Conservation (phyloP, 331 rosid genomes). For the Malus hybrid region DNA sequence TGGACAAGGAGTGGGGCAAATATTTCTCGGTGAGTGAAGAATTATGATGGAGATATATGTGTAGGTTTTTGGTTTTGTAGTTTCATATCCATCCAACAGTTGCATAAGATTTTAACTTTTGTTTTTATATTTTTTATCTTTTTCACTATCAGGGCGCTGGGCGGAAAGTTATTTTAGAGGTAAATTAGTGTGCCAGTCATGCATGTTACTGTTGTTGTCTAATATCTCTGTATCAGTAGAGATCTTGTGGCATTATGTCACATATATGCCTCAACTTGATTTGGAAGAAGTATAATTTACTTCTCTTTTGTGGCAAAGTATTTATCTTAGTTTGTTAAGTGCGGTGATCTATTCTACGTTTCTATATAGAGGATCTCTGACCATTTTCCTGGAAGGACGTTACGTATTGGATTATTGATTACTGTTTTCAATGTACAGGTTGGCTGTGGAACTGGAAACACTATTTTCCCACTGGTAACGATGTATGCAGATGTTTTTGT, state of each 20-base stretch:
- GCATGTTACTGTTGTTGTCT: neutral
- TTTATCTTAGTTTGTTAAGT: no score
- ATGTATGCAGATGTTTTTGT: slow-evolving; percentile 64
- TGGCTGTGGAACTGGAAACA: slow-evolving; percentile 96
- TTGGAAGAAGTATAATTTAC: no score
- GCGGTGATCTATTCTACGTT: neutral
- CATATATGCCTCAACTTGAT: no score
- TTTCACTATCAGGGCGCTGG: slow-evolving; percentile 46
- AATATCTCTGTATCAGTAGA: neutral
- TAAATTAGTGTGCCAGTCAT: neutral
- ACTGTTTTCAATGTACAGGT: slow-evolving; percentile 38
- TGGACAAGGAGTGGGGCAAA: slow-evolving; percentile 95
- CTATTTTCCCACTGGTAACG: slow-evolving; percentile 73
- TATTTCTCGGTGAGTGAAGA: slow-evolving; percentile 65
- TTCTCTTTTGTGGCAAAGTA: no score
- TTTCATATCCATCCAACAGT: neutral
- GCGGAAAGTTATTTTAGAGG: slow-evolving; percentile 77
- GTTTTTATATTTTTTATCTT: slow-evolving; percentile 10
- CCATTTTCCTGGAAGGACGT: slow-evolving; percentile 9
- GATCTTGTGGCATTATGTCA: no score
- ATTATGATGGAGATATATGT: neutral
- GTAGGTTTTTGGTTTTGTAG: neutral
- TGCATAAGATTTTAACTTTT: neutral
- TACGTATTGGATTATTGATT: neutral
- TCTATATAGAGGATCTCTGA: neutral